Percentiles rank a stretch among this genome's conserved stretches.
Evolutionary conservation across 768 basidiomycete species (phyloP).

Genomic region (Xerocomellus dryophilus): DNA sequence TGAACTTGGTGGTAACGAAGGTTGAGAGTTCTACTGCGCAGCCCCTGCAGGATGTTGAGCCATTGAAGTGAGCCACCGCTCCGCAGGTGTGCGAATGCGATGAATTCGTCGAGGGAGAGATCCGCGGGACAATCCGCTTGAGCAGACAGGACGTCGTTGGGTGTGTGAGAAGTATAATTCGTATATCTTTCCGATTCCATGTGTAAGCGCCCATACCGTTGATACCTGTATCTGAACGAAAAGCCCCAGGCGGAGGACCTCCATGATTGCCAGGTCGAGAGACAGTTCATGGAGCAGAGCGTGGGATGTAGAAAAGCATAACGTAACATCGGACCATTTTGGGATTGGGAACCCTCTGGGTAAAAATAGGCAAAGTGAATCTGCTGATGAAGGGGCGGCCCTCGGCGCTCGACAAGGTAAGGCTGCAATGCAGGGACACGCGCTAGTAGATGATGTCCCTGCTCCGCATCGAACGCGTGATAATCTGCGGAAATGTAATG

Average conservation of each 20-base stretch:
- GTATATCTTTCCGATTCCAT: too few species aligned
- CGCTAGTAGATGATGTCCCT: neutral
- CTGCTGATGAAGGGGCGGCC: neutral
- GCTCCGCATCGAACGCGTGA: too few species aligned
- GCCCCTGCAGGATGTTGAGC: neutral
- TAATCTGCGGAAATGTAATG: too few species aligned
- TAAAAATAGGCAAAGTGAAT: neutral
- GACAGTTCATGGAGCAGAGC: too few species aligned
- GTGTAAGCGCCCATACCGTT: too few species aligned
- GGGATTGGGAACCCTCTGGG: neutral
- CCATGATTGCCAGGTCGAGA: too few species aligned
- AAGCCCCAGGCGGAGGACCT: too few species aligned
- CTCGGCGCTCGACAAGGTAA: neutral
- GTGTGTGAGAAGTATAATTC: neutral
- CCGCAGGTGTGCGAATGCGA: neutral
- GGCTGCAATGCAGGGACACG: slow-evolving; percentile 27
- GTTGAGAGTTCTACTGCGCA: neutral
- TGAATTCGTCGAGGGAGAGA: neutral
- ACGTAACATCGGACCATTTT: neutral
- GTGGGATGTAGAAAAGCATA: neutral
- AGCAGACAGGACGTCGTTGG: neutral
- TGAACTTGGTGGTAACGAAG: neutral
- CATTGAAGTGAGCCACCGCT: neutral
- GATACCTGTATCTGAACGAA: too few species aligned
- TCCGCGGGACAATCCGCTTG: neutral